phyloP scores from a whole-genome alignment of 108 stramenopile species.

The Cylindrotheca closterium region DNA sequence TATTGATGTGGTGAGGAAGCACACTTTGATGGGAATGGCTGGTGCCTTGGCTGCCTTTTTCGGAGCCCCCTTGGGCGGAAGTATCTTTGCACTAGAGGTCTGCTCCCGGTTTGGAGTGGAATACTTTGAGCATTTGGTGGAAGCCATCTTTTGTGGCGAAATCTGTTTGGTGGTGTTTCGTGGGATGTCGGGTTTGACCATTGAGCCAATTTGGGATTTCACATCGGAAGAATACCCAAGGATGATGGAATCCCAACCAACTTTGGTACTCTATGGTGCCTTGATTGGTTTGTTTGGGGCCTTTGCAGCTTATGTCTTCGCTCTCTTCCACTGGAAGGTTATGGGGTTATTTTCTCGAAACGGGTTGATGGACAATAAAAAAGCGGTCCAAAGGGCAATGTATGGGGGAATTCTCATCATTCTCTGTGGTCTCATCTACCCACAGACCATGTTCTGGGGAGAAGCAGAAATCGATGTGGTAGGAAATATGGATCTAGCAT shows the following conservation, averaged over 20 bases:
- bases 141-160: slow-evolving; percentile 58
- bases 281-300: slow-evolving; percentile 59
- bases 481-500: slow-evolving; percentile 47
- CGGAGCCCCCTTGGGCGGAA: slow-evolving; percentile 60
- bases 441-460: slow-evolving; percentile 76
- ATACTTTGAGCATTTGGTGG: slow-evolving; percentile 68
- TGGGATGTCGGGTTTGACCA: slow-evolving; percentile 40
- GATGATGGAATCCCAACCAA: slow-evolving; percentile 29
- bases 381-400: slow-evolving; percentile 50
- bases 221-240: not conserved
- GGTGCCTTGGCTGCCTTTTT: slow-evolving; percentile 71
- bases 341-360: slow-evolving; percentile 39
- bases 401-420: slow-evolving; percentile 43
- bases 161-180: slow-evolving; percentile 60
- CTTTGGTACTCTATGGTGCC: slow-evolving; percentile 34
- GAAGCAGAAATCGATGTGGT: slow-evolving; percentile 57
- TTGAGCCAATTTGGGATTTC: slow-evolving; percentile 54
- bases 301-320: slow-evolving; percentile 45
- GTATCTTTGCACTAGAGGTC: slow-evolving; percentile 62
- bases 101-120: slow-evolving; percentile 62
- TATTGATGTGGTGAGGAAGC: slow-evolving; percentile 55
- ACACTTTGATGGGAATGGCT: slow-evolving; percentile 71
- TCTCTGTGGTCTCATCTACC: slow-evolving; percentile 44
- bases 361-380: slow-evolving; percentile 44
- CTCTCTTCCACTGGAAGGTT: slow-evolving; percentile 45